These are phyloP conservation scores for Ceratocystis cubensis DNA, from an alignment of 2,329 filamentous ascomycete species.

Conservation along the genomic window DNA sequence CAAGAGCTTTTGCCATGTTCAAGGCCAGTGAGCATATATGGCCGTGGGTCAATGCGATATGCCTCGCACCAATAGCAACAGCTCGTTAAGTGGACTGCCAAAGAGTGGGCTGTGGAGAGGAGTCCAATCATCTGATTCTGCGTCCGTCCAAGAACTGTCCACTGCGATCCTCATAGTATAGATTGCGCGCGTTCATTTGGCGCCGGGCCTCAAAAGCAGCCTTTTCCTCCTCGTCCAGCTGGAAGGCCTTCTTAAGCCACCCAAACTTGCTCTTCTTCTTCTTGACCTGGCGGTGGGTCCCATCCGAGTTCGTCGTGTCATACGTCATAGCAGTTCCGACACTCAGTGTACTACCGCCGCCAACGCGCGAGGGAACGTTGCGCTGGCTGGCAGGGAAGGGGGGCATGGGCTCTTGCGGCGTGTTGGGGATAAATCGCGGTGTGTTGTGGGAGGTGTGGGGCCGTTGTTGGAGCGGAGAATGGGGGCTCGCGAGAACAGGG, in stretches of 20 bases:
- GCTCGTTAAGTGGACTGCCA: neutral
- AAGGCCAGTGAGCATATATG: neutral
- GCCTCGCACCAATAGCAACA: neutral
- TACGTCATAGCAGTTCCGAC: constrained; percentile 39
- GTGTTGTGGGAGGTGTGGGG: constrained; percentile 39
- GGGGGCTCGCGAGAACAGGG: constrained; percentile 49
- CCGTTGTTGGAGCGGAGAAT: constrained; percentile 49
- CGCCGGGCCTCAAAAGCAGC: constrained; percentile 46
- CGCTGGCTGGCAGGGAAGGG: constrained; percentile 31
- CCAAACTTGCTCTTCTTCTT: constrained; percentile 57
- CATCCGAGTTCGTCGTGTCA: constrained; percentile 27
- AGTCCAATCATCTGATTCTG: constrained; percentile 13
- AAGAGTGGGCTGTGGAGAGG: neutral
- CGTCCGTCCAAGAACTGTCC: constrained; percentile 46
- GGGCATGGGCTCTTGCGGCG: constrained; percentile 23
- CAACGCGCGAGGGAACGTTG: constrained; percentile 41
- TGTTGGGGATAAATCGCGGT: constrained; percentile 21
- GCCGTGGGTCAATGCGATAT: neutral
- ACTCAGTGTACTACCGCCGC: constrained; percentile 45
- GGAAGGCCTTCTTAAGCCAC: constrained; percentile 57
- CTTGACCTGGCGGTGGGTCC: constrained; percentile 36
- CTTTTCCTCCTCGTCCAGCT: constrained; percentile 50
- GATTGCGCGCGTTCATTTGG: constrained; percentile 33
- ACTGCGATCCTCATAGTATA: constrained; percentile 39
- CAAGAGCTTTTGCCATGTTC: neutral